These are phyloP conservation scores for Rhodomyrtus psidioides DNA, from an alignment of 441 rosid species.

Conservation along the genomic window DNA sequence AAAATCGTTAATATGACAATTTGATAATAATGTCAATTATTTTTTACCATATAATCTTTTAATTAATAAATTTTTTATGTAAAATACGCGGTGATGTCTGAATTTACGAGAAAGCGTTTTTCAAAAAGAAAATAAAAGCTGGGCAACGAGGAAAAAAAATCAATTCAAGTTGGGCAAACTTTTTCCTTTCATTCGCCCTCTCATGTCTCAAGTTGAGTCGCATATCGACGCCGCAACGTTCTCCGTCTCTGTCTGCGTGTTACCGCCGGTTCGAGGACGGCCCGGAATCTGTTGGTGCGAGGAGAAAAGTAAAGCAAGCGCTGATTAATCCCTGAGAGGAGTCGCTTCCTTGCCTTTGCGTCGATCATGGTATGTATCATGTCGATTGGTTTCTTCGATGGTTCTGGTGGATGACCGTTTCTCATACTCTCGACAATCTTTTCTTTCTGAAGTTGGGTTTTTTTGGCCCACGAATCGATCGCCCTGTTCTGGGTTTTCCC, in stretches of 20 bases:
- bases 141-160: background rate
- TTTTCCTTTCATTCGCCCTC: background rate
- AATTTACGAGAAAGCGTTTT: too few species aligned
- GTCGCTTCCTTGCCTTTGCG: background rate
- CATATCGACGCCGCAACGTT: background rate
- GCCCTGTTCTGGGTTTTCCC: background rate
- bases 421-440: background rate
- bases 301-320: background rate
- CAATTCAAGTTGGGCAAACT: fast-evolving
- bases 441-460: background rate
- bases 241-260: background rate
- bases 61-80: too few species aligned
- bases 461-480: background rate
- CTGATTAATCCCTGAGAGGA: background rate
- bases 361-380: background rate
- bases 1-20: too few species aligned
- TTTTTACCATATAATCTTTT: too few species aligned
- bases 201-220: background rate
- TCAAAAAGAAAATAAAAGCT: too few species aligned
- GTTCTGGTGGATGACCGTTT: background rate
- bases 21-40: too few species aligned
- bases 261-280: background rate
- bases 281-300: background rate
- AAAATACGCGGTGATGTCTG: too few species aligned
- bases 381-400: background rate